Percentiles rank a stretch among this genome's conserved stretches.
Evolutionary conservation across 2,329 filamentous ascomycete genomes (phyloP).

Genomic region (Chaetoscypha palmicola): DNA sequence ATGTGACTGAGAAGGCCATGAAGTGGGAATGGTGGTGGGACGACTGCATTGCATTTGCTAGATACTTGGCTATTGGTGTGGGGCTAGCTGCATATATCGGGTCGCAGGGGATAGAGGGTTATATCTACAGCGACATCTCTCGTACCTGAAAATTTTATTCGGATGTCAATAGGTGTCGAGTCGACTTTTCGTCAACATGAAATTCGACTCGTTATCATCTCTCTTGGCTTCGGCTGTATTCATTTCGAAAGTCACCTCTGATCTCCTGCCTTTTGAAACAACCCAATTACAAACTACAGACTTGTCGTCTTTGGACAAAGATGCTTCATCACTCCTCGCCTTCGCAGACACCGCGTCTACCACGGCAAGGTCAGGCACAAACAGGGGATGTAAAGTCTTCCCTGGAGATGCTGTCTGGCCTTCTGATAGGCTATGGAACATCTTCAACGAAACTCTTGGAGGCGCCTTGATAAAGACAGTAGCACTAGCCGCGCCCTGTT

Average conservation of each 20-base stretch:
- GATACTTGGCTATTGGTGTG: background rate
- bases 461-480: conserved; percentile 38
- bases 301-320: background rate
- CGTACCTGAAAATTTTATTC: background rate
- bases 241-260: background rate
- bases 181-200: background rate
- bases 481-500: conserved; percentile 40
- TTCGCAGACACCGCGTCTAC: background rate
- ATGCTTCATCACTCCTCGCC: background rate
- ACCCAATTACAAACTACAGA: background rate
- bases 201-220: background rate
- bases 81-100: background rate
- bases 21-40: background rate
- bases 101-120: background rate
- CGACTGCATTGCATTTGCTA: background rate
- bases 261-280: conserved; percentile 4
- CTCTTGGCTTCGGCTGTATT: background rate
- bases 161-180: background rate
- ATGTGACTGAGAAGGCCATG: background rate
- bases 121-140: background rate
- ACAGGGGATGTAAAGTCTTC: background rate
- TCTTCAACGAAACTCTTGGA: conserved; percentile 19
- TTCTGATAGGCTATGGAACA: background rate
- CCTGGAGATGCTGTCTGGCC: background rate
- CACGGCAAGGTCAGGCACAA: background rate